Percentiles rank a stretch among this genome's conserved stretches.
These are phyloP conservation scores for Corylus heterophylla DNA, from an alignment of 306 rosid species.

Conservation along the genomic window DNA sequence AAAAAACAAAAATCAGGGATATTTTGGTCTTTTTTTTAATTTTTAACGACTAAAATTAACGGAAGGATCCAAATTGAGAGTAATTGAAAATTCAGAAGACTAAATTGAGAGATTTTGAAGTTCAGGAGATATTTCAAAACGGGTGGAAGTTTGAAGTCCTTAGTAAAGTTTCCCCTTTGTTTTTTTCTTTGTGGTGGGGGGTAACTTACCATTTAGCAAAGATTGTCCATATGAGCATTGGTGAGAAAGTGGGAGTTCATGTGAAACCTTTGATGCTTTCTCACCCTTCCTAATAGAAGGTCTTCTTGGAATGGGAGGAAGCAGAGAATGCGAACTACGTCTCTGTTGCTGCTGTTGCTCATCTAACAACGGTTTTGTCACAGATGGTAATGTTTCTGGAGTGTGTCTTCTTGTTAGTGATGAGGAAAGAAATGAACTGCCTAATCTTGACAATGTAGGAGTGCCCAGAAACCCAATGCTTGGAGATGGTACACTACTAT, in stretches of 20 bases:
- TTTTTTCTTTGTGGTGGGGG: too few species aligned
- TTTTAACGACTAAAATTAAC: too few species aligned
- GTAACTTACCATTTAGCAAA: constrained; percentile 64
- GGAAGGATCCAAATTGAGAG: too few species aligned
- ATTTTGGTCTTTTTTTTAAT: too few species aligned
- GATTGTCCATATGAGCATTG: constrained; percentile 81
- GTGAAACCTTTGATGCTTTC: constrained; percentile 54
- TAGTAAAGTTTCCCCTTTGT: too few species aligned
- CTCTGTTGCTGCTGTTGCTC: constrained; percentile 47
- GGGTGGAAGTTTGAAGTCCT: too few species aligned
- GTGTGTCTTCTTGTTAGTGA: constrained; percentile 94
- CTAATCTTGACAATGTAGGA: constrained; percentile 70
- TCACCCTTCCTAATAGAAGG: constrained; percentile 52
- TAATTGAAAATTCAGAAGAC: too few species aligned
- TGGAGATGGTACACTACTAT: constrained; percentile 90
- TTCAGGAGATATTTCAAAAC: too few species aligned
- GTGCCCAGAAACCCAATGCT: constrained; percentile 84
- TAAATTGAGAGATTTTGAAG: too few species aligned
- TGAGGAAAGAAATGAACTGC: constrained; percentile 88
- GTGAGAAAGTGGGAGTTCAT: constrained; percentile 60
- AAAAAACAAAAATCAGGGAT: too few species aligned
- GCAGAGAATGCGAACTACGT: constrained; percentile 61
- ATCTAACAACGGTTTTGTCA: constrained; percentile 61
- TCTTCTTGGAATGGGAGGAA: constrained; percentile 65
- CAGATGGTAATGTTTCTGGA: constrained; percentile 69